Evolutionary conservation across 225 moss, liverwort and hornwort genomes (phyloP), one percentile per base, ranked within the genome.

Genomic region (Asterella californica): DNA sequence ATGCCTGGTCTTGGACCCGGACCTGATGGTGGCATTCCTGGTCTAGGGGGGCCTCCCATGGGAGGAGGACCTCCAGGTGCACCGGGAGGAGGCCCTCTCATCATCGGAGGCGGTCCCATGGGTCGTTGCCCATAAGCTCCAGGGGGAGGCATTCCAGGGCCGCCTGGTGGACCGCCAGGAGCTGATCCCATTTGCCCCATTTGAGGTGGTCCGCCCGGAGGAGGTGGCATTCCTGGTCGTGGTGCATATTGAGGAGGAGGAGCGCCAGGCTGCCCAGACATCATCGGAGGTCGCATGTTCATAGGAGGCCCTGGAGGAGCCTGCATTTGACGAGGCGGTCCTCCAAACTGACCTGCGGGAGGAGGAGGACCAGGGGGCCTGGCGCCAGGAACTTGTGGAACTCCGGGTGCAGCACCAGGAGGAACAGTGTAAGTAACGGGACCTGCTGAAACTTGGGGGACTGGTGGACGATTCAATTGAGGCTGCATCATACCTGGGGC

Each of bases 401-500:
- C 94, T 73, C 90, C 94, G 24, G 91, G 92, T 68, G 90, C 88
- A 9, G 86, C 90, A 47, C 86, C 82, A 48, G 94, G 90, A 9
- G 88, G 86, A 34, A 92, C 86, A 30, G 89, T 84, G 76, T 96
- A 96, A 9, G 83, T 96, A 18, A 96, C 90, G 24, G 96, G 94
- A 25, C 90, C 96, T 5, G 96, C 94, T 34, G 96, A 90, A 25
- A 96, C 96, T 74, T 96, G 96, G 36, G 96, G 91, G 70, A 88
- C 84, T n/a, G 90, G 89, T 67, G 90, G 89, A 24, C 89, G 87
- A 79, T 81, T 87, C 60, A 90, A 49, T n/a, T 93, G 94, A 61
- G 96, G 96, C 77, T 96, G 96, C 96, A 96, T 96, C 96, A 96
- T 96, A 30, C 91, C 93, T 61, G 96, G 96, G 54, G 96, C 88